phyloP scores from a whole-genome alignment of 768 basidiomycete genomes.

The Baorangia bicolor region DNA sequence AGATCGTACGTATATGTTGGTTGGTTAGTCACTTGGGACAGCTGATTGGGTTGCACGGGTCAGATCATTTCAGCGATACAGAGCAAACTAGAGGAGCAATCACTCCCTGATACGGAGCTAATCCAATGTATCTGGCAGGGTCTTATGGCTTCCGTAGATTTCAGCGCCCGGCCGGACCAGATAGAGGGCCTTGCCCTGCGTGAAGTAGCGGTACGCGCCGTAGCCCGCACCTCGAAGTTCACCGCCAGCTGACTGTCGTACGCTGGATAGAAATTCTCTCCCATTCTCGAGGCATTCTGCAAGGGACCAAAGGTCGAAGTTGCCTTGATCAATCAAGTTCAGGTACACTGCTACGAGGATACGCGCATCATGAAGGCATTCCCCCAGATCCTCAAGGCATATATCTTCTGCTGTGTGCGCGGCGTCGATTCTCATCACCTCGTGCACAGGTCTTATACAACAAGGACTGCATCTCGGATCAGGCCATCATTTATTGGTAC shows the following conservation, averaged over 20 bases:
- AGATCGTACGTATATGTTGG: slow-evolving; percentile 51
- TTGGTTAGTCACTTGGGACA: background rate
- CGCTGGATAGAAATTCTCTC: slow-evolving; percentile 66
- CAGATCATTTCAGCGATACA: slow-evolving; percentile 81
- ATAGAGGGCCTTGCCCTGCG: slow-evolving; percentile 86
- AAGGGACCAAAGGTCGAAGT: slow-evolving; percentile 88
- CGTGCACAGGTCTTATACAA: slow-evolving; percentile 83
- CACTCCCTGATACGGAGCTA: slow-evolving; percentile 84
- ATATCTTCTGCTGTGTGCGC: slow-evolving; percentile 1
- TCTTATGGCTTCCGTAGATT: slow-evolving; percentile 84
- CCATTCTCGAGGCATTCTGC: slow-evolving; percentile 89
- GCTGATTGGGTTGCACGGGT: slow-evolving; percentile 10
- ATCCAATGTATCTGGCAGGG: slow-evolving; percentile 91
- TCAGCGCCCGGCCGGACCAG: slow-evolving; percentile 88
- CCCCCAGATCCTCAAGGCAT: slow-evolving; percentile 88
- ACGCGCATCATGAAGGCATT: slow-evolving; percentile 94
- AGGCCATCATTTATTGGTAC: slow-evolving; percentile 97
- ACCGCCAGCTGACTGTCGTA: background rate
- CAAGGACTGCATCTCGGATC: slow-evolving; percentile 91
- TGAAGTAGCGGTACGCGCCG: slow-evolving; percentile 72
- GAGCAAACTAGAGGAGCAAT: slow-evolving; percentile 66
- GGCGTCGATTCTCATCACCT: slow-evolving; percentile 6
- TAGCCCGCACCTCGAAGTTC: background rate
- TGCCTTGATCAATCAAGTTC: slow-evolving; percentile 90
- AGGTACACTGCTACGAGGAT: slow-evolving; percentile 96